Conservation (phyloP, 768 basidiomycete genomes). For the Boletus sp. region DNA sequence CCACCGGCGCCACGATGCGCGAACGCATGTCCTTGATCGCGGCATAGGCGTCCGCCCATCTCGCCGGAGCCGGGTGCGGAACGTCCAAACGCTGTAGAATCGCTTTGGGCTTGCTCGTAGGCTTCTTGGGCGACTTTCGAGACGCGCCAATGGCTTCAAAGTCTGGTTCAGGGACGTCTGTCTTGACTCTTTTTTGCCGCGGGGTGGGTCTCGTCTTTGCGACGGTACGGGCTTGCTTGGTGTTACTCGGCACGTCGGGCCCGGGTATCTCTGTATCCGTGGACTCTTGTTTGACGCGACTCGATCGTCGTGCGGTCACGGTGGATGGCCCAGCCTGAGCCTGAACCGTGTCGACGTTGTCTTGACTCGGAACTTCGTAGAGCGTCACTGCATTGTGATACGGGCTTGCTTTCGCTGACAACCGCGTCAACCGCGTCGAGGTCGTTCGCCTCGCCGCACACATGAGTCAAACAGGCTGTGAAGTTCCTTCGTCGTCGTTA, state of each 20-base stretch:
- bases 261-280: neutral
- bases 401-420: constrained; percentile 43
- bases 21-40: constrained; percentile 76
- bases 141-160: neutral
- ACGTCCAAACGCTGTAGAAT: constrained; percentile 52
- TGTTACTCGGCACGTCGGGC: neutral
- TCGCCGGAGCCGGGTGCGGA: constrained; percentile 65
- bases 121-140: constrained; percentile 17
- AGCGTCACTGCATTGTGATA: constrained; percentile 45
- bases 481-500: neutral
- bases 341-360: constrained; percentile 7
- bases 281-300: constrained; percentile 32
- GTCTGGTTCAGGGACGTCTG: neutral
- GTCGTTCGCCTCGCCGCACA: constrained; percentile 23
- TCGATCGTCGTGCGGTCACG: constrained; percentile 10
- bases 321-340: constrained; percentile 17
- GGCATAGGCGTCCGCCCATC: constrained; percentile 70
- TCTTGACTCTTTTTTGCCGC: neutral
- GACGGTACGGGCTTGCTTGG: neutral
- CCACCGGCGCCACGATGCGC: constrained; percentile 77
- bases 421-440: constrained; percentile 32
- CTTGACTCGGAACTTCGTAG: constrained; percentile 19
- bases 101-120: constrained; percentile 53
- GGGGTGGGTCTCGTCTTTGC: neutral
- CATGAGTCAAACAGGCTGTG: constrained; percentile 10